These are phyloP conservation scores for Xerocomus nothofagi DNA, from an alignment of 1,284 basidiomycete genomes.

Conservation along the genomic window DNA sequence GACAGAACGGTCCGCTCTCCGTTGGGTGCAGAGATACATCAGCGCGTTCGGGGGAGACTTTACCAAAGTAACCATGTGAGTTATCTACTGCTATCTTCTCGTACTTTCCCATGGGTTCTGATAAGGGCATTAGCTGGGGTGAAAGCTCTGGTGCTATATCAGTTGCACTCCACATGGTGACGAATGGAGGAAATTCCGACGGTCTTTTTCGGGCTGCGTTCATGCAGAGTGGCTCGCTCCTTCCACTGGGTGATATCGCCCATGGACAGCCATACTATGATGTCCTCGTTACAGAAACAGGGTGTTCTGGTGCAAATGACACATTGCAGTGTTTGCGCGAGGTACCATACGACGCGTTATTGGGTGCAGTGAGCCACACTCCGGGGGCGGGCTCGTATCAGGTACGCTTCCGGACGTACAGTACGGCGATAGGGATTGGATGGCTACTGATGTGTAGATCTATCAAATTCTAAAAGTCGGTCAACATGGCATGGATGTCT, in stretches of 20 bases:
- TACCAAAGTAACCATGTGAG: constrained; percentile 39
- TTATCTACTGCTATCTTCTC: not conserved
- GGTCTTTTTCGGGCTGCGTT: constrained; percentile 38
- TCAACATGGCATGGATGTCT: constrained; percentile 47
- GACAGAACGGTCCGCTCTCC: constrained; percentile 42
- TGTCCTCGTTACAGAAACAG: constrained; percentile 20
- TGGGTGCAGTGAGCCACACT: constrained; percentile 15
- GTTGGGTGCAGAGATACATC: constrained; percentile 52
- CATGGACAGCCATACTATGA: constrained; percentile 29
- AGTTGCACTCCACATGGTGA: constrained; percentile 31
- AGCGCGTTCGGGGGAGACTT: constrained; percentile 50
- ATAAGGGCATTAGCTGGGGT: constrained; percentile 28
- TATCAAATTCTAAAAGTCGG: too few species aligned
- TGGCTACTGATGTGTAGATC: not conserved
- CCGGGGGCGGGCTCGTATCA: constrained; percentile 46
- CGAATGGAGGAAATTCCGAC: constrained; percentile 24
- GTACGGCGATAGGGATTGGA: too few species aligned
- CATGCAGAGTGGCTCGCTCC: constrained; percentile 34
- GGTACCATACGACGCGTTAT: constrained; percentile 25
- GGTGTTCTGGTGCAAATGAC: constrained; percentile 23
- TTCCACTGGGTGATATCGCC: constrained; percentile 26
- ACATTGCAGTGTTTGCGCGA: constrained; percentile 36
- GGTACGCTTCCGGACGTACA: too few species aligned
- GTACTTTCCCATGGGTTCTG: not conserved
- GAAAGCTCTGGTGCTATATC: constrained; percentile 36